phyloP scores from a whole-genome alignment of 176 grass and related monocot genomes.

The Oryza glumipatula region DNA sequence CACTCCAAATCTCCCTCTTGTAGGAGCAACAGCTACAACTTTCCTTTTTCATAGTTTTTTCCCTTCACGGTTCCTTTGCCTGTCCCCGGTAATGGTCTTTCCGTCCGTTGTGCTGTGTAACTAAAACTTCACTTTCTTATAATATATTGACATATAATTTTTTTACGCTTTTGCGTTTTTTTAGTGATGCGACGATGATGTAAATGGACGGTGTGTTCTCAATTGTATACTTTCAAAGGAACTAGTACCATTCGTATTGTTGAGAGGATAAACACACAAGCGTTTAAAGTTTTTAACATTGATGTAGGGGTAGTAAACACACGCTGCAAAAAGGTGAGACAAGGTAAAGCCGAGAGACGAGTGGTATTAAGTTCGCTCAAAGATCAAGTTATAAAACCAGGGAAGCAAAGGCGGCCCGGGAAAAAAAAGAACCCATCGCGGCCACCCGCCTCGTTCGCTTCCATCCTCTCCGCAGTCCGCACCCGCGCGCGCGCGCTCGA shows the following conservation, averaged over 20 bases:
- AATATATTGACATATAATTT: too few relatives aligned
- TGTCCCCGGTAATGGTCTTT: too few relatives aligned
- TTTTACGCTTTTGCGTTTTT: too few relatives aligned
- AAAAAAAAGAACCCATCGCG: constrained; percentile 17
- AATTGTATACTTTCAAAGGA: too few relatives aligned
- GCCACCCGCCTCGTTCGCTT: constrained; percentile 7
- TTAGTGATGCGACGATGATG: too few relatives aligned
- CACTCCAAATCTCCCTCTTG: too few relatives aligned
- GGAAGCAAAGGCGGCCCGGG: constrained; percentile 23
- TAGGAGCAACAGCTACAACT: too few relatives aligned
- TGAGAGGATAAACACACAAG: neutral
- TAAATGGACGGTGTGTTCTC: rapidly evolving
- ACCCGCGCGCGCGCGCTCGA: constrained; percentile 12
- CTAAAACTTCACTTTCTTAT: too few relatives aligned
- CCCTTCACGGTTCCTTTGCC: too few relatives aligned
- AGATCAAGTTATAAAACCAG: constrained; percentile 35
- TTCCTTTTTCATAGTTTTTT: too few relatives aligned
- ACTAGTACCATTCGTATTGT: too few relatives aligned
- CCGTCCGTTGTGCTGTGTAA: too few relatives aligned
- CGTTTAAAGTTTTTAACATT: neutral
- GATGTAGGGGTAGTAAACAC: constrained; percentile 27
- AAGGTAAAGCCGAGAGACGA: neutral
- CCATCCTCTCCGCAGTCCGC: neutral
- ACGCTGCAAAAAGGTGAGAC: neutral
- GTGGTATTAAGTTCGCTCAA: constrained; percentile 25